A percentile compares a stretch with the other conserved stretches of the same genome.
These are phyloP conservation scores for Prunus davidiana DNA, from an alignment of 306 rosid genomes.

Conservation along the genomic window DNA sequence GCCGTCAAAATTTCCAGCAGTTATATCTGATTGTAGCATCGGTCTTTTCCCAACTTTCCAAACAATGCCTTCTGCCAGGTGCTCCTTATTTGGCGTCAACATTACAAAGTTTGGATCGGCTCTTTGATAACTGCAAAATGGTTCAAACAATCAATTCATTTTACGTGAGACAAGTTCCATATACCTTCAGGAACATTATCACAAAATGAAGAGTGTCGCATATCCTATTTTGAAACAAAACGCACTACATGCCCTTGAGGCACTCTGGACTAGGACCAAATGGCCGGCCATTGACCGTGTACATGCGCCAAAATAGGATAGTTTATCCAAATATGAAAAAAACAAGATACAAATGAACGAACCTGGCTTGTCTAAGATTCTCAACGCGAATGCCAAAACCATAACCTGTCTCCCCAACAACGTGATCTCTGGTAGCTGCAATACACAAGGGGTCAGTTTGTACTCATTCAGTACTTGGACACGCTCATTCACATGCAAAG, in stretches of 20 bases:
- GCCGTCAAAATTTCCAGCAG: slow-evolving; percentile 78
- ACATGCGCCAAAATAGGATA: not conserved
- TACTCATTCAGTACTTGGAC: not conserved
- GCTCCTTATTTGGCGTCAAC: slow-evolving; percentile 92
- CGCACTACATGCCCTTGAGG: not conserved
- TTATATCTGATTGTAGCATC: slow-evolving; percentile 66
- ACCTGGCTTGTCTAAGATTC: slow-evolving; percentile 98
- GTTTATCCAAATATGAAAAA: not conserved
- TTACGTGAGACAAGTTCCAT: not conserved
- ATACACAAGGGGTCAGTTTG: slow-evolving; percentile 12
- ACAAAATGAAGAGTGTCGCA: not conserved
- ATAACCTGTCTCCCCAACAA: slow-evolving; percentile 46
- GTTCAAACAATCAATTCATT: slow-evolving; percentile 1
- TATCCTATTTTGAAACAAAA: not conserved
- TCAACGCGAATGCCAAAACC: slow-evolving; percentile 88
- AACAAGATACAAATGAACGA: slow-evolving; percentile 14
- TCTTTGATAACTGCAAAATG: slow-evolving; percentile 74
- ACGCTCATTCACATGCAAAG: not conserved
- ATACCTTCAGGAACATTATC: not conserved
- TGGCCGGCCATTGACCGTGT: not conserved
- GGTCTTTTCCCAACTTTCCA: slow-evolving; percentile 82
- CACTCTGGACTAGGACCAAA: not conserved
- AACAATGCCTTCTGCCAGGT: slow-evolving; percentile 75
- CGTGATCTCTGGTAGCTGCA: slow-evolving; percentile 71
- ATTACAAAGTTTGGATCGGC: slow-evolving; percentile 94